Conservation (phyloP, 1,284 basidiomycete genomes). For the Cryptococcus sp. region DNA sequence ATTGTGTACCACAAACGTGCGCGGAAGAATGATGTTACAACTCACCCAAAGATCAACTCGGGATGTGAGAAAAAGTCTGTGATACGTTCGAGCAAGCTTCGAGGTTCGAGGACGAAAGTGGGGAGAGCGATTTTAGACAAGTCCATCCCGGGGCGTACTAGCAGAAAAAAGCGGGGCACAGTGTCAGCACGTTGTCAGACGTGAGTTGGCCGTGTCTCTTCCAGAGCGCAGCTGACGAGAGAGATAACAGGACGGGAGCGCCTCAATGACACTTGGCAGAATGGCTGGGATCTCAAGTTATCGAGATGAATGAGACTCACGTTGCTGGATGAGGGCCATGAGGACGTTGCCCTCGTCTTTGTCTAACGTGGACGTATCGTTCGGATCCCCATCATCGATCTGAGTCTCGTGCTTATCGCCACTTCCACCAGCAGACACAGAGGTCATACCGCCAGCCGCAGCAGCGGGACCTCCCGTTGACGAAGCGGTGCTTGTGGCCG, state of each 20-base stretch:
- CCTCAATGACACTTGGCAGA: background rate
- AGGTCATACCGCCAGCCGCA: background rate
- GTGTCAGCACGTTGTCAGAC: background rate
- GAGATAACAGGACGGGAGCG: background rate
- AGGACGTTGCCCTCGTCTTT: constrained; percentile 54
- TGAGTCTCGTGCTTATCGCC: constrained; percentile 13
- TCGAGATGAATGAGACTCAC: constrained; percentile 34
- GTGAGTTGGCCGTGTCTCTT: too few species aligned
- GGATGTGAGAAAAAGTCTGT: constrained; percentile 99
- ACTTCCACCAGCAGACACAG: background rate
- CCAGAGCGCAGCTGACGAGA: background rate
- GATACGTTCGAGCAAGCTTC: constrained; percentile 87
- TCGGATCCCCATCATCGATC: constrained; percentile 38
- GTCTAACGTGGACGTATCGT: constrained; percentile 52
- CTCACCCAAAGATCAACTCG: constrained; percentile 78
- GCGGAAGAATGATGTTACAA: background rate
- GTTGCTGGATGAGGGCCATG: constrained; percentile 49
- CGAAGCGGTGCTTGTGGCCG: background rate
- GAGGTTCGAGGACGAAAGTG: constrained; percentile 91
- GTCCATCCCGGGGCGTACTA: constrained; percentile 92
- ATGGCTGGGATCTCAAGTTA: background rate
- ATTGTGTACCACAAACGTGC: background rate
- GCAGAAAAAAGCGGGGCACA: constrained; percentile 63
- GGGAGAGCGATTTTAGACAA: constrained; percentile 89
- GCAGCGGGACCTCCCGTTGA: background rate